Percentiles rank a stretch among this genome's conserved stretches.
These are phyloP conservation scores for Euphorbia peplus DNA, from an alignment of 345 rosid species.

Conservation along the genomic window DNA sequence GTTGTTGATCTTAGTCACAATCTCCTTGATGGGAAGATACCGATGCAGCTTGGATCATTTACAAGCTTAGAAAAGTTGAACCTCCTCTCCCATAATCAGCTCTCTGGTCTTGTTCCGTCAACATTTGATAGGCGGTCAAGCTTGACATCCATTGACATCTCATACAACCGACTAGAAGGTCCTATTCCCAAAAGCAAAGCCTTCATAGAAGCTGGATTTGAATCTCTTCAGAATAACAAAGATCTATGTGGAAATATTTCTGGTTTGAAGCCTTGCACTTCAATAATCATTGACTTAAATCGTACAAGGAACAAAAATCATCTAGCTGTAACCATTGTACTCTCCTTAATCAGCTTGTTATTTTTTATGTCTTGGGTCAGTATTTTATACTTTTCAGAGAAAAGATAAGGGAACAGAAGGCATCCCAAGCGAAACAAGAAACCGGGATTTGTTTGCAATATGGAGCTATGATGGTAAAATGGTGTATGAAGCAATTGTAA, in stretches of 20 bases:
- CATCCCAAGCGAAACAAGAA: background rate
- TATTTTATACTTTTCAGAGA: background rate
- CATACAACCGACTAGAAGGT: background rate
- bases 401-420: background rate
- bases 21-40: background rate
- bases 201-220: background rate
- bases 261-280: background rate
- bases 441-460: background rate
- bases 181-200: background rate
- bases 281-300: background rate
- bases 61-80: background rate
- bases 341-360: background rate
- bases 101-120: conserved; percentile 6
- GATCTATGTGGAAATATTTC: background rate
- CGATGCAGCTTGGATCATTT: background rate
- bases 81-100: background rate
- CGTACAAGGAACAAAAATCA: background rate
- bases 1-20: background rate
- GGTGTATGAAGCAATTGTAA: background rate
- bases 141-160: background rate
- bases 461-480: background rate
- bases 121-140: background rate
- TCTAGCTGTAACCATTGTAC: background rate
- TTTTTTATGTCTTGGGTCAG: background rate
- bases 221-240: background rate